phyloP scores from a whole-genome alignment of 2,329 filamentous ascomycete species.

The Dendryphion nanum region DNA sequence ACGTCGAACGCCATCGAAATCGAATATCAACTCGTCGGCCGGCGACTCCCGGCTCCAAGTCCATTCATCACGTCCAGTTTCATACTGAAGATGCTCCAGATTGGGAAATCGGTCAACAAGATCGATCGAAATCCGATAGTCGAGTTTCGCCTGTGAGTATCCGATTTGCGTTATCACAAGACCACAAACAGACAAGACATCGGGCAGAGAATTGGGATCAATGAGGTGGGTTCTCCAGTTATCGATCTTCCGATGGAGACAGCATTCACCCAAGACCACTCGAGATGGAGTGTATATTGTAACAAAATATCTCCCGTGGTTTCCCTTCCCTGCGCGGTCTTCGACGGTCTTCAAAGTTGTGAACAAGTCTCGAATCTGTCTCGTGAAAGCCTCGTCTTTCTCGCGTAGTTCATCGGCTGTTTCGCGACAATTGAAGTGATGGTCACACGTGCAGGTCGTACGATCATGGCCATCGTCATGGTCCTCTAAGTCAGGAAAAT shows the following conservation, averaged over 20 bases:
- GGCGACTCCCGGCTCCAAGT: not conserved
- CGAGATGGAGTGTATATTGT: constrained; percentile 4
- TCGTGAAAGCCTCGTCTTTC: constrained; percentile 2
- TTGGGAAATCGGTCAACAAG: constrained; percentile 3
- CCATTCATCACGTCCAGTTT: constrained; percentile 4
- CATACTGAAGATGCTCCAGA: constrained; percentile 4
- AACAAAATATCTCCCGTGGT: not conserved
- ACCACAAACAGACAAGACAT: constrained; percentile 6
- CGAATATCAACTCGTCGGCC: constrained; percentile 2
- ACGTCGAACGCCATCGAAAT: constrained; percentile 17
- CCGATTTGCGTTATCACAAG: constrained; percentile 7
- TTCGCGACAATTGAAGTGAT: constrained; percentile 4
- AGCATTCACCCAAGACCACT: not conserved
- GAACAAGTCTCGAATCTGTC: constrained; percentile 3
- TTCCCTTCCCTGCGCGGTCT: not conserved
- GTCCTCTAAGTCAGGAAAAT: not conserved
- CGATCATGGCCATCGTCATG: not conserved
- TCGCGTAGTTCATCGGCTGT: not conserved
- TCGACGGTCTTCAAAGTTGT: constrained; percentile 2
- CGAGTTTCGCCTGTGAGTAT: constrained; percentile 6
- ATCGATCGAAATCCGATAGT: constrained; percentile 14
- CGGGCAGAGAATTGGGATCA: constrained; percentile 7
- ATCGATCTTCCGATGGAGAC: constrained; percentile 2
- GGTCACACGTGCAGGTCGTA: not conserved
- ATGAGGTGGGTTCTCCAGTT: constrained; percentile 14